Evolutionary conservation across 1,284 basidiomycete species (phyloP).

Genomic region (Puccinia novopanici): DNA sequence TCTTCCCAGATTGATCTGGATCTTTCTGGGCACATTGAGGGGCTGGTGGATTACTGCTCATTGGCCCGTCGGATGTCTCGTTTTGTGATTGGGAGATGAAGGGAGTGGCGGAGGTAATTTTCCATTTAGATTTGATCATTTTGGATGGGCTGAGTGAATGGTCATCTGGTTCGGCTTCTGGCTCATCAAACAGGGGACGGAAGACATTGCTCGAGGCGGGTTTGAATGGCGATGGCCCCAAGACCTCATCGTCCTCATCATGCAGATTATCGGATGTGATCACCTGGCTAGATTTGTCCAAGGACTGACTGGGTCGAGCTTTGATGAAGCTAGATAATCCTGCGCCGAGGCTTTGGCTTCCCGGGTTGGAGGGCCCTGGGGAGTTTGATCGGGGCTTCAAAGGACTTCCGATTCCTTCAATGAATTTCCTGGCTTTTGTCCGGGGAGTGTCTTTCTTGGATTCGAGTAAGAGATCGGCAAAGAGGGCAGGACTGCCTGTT

Average conservation of each 20-base stretch:
- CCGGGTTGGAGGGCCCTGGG: not conserved
- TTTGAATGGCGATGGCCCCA: constrained; percentile 50
- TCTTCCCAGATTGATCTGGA: constrained; percentile 17
- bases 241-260: constrained; percentile 37
- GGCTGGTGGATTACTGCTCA: not conserved
- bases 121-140: constrained; percentile 35
- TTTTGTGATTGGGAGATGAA: constrained; percentile 40
- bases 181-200: constrained; percentile 41
- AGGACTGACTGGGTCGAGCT: not conserved
- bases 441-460: constrained; percentile 44
- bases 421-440: constrained; percentile 44
- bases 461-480: constrained; percentile 39
- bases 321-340: constrained; percentile 47
- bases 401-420: constrained; percentile 36
- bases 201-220: constrained; percentile 20
- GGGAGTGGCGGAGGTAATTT: constrained; percentile 17
- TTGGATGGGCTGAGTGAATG: constrained; percentile 38
- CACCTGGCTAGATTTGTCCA: not conserved
- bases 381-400: constrained; percentile 26
- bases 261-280: constrained; percentile 2
- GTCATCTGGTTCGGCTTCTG: constrained; percentile 3
- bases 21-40: constrained; percentile 29
- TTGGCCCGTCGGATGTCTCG: not conserved
- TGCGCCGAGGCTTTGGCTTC: not conserved
- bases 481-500: constrained; percentile 39